These are phyloP conservation scores for Daldinia vernicosa DNA, from an alignment of 495 filamentous ascomycete genomes.

Conservation along the genomic window DNA sequence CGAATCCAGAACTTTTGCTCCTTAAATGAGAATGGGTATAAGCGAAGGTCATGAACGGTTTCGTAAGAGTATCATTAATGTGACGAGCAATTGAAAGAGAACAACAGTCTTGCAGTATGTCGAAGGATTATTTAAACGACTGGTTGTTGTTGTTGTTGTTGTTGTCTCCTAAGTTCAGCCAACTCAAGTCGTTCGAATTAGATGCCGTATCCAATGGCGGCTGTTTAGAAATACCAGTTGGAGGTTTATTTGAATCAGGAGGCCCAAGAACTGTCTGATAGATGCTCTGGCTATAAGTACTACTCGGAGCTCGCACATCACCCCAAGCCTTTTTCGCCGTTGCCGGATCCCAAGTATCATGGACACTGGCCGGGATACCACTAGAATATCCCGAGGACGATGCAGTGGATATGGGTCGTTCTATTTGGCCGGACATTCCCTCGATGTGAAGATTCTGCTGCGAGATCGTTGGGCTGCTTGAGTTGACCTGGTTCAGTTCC, in stretches of 20 bases:
- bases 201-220: slow-evolving; percentile 50
- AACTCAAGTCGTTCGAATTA: slow-evolving; percentile 73
- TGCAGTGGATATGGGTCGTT: slow-evolving; percentile 61
- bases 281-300: slow-evolving; percentile 61
- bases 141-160: slow-evolving; percentile 40
- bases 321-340: slow-evolving; percentile 10
- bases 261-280: slow-evolving; percentile 54
- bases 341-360: slow-evolving; percentile 60
- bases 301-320: slow-evolving; percentile 59
- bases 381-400: slow-evolving; percentile 66
- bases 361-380: slow-evolving; percentile 63
- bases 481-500: slow-evolving; percentile 66
- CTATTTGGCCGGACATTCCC: slow-evolving; percentile 70
- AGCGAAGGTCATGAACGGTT: slow-evolving; percentile 39
- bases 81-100: slow-evolving; percentile 16
- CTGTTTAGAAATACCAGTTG: slow-evolving; percentile 54
- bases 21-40: slow-evolving; percentile 41
- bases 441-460: slow-evolving; percentile 59
- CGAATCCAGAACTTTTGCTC: slow-evolving; percentile 33
- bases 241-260: slow-evolving; percentile 50
- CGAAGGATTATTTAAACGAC: slow-evolving; percentile 14
- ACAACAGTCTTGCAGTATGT: slow-evolving; percentile 3
- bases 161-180: slow-evolving; percentile 69
- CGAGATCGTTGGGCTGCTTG: slow-evolving; percentile 73
- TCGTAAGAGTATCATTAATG: slow-evolving; percentile 38